phyloP scores from a whole-genome alignment of 306 rosid species.

The Nissolia schottii region DNA sequence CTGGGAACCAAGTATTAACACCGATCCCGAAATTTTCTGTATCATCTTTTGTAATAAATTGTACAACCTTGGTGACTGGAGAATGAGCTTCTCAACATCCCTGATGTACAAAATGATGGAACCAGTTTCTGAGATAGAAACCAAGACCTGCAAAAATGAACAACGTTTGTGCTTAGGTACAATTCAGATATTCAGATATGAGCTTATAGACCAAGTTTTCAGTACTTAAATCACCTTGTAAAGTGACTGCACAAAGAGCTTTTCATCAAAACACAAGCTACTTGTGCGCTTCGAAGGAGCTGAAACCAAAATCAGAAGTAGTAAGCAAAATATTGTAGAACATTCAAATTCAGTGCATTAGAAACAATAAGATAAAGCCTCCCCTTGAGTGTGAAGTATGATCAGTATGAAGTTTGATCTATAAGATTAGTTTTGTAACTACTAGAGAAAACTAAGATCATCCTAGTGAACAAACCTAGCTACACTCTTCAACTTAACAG shows the following conservation, averaged over 20 bases:
- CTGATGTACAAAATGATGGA: conserved; percentile 77
- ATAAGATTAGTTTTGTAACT: neutral
- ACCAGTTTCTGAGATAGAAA: conserved; percentile 61
- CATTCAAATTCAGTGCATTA: neutral
- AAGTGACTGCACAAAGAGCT: conserved; percentile 72
- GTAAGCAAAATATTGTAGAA: conserved; percentile 16
- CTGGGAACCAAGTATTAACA: conserved; percentile 76
- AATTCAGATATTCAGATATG: neutral
- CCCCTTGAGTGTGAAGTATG: neutral
- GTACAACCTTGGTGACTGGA: conserved; percentile 57
- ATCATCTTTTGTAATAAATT: conserved; percentile 64
- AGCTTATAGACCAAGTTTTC: neutral
- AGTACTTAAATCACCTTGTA: conserved; percentile 62
- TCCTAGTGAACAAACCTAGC: neutral
- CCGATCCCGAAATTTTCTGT: conserved; percentile 72
- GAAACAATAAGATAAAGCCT: neutral
- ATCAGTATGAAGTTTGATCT: neutral
- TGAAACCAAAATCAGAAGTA: conserved; percentile 36
- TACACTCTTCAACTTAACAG: neutral
- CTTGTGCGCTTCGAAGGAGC: conserved; percentile 52
- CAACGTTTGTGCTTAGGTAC: neutral
- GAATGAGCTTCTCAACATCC: conserved; percentile 72
- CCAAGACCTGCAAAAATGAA: conserved; percentile 54
- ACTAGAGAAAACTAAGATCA: neutral
- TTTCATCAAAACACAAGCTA: conserved; percentile 84